phyloP scores from a whole-genome alignment of 2,329 filamentous ascomycete species.

The Pleoardoris graminearum region DNA sequence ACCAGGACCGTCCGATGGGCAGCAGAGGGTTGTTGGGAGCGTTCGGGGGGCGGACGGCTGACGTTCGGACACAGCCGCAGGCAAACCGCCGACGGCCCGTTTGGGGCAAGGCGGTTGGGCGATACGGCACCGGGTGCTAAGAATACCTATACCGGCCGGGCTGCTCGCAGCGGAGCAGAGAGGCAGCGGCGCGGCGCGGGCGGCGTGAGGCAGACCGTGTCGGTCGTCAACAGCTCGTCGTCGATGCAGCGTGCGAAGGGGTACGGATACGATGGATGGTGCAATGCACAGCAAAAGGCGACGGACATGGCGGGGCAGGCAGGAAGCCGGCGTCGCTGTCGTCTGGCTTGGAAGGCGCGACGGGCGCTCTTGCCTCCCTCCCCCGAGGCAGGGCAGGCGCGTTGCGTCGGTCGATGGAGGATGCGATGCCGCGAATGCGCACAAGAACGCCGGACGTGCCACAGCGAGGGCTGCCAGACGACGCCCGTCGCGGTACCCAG shows the following conservation, averaged over 20 bases:
- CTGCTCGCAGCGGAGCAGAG: slow-evolving; percentile 12
- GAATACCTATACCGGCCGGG: slow-evolving; percentile 32
- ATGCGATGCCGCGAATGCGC: not conserved
- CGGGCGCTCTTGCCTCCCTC: not conserved
- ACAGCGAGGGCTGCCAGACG: not conserved
- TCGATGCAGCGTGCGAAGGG: not conserved
- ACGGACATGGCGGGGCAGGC: not conserved
- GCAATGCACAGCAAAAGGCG: not conserved
- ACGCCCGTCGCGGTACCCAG: not conserved
- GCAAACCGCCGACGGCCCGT: slow-evolving; percentile 25
- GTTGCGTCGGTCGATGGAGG: not conserved
- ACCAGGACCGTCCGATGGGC: slow-evolving; percentile 4
- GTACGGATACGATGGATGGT: too few relatives aligned
- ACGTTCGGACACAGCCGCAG: slow-evolving; percentile 40
- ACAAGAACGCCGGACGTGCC: slow-evolving; percentile 8
- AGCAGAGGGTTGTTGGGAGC: slow-evolving; percentile 18
- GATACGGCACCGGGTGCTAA: slow-evolving; percentile 44
- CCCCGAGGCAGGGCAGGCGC: slow-evolving; percentile 10
- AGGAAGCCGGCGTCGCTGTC: slow-evolving; percentile 4
- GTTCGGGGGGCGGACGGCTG: slow-evolving; percentile 31
- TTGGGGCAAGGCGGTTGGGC: slow-evolving; percentile 28
- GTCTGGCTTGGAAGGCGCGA: slow-evolving; percentile 9
- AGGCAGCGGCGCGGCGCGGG: not conserved
- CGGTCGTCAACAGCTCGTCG: not conserved
- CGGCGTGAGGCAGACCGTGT: not conserved